Conservation (phyloP, 495 filamentous ascomycete species). For the Xylaria acuta region DNA sequence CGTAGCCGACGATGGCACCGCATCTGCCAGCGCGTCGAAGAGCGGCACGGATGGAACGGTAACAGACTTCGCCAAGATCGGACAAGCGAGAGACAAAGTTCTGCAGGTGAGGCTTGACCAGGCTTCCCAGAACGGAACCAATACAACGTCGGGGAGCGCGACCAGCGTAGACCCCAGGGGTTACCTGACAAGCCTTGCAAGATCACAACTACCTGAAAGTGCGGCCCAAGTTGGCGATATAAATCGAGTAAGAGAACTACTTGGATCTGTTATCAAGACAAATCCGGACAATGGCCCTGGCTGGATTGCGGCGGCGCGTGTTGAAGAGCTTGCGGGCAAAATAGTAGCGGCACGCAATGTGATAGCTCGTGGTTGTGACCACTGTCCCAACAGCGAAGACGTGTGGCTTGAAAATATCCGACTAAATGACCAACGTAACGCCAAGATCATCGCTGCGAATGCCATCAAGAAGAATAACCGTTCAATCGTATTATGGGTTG, state of each 20-base stretch:
- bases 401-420: constrained; percentile 95
- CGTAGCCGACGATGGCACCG: constrained; percentile 76
- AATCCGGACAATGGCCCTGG: constrained; percentile 96
- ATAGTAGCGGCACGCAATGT: constrained; percentile 83
- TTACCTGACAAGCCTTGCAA: constrained; percentile 88
- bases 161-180: constrained; percentile 95
- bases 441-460: constrained; percentile 93
- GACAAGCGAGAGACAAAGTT: constrained; percentile 91
- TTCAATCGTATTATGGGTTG: constrained; percentile 90
- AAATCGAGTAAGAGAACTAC: constrained; percentile 88
- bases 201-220: constrained; percentile 76
- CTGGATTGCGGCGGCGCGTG: constrained; percentile 91
- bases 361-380: constrained; percentile 83
- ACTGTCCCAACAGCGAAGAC: constrained; percentile 93
- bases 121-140: constrained; percentile 72
- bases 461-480: constrained; percentile 88
- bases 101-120: constrained; percentile 90
- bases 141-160: constrained; percentile 78
- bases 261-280: constrained; percentile 94
- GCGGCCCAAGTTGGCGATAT: constrained; percentile 91
- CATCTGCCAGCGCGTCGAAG: constrained; percentile 45
- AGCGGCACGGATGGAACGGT: constrained; percentile 76
- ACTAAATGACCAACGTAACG: constrained; percentile 88
- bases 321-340: constrained; percentile 92
- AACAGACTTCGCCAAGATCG: constrained; percentile 98